A percentile compares a stretch with the other conserved stretches of the same genome.
Conservation (phyloP, 2,329 filamentous ascomycete species). For the Alternaria brassicae region DNA sequence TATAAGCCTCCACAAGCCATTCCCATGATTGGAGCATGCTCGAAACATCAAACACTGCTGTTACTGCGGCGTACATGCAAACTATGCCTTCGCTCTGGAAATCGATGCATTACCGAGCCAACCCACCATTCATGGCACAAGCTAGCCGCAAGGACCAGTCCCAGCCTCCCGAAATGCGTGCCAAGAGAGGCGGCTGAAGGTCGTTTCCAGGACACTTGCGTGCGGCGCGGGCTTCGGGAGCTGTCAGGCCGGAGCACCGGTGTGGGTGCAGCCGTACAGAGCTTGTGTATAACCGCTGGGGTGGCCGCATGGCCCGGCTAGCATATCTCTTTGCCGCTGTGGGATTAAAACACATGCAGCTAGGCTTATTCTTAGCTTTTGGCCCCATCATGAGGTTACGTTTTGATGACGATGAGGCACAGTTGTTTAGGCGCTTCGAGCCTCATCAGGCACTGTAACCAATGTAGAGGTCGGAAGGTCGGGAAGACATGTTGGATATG, state of each 20-base stretch:
- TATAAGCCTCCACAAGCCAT: constrained; percentile 18
- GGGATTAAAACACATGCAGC: constrained; percentile 30
- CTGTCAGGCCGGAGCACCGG: constrained; percentile 29
- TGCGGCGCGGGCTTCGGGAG: constrained; percentile 32
- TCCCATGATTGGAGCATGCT: constrained; percentile 22
- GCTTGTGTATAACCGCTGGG: constrained; percentile 37
- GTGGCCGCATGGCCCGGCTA: constrained; percentile 28
- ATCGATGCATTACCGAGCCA: constrained; percentile 26
- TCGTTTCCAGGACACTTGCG: constrained; percentile 24
- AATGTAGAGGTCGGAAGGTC: constrained; percentile 4
- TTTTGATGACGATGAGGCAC: constrained; percentile 33
- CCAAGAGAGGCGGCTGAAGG: constrained; percentile 42
- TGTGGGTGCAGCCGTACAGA: constrained; percentile 35
- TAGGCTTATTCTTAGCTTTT: constrained; percentile 35
- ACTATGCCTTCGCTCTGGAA: constrained; percentile 32
- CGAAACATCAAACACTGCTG: constrained; percentile 34
- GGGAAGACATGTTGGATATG: constrained; percentile 17
- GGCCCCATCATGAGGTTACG: constrained; percentile 33
- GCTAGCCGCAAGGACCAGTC: constrained; percentile 32
- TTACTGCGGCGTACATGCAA: constrained; percentile 34
- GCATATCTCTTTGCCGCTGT: constrained; percentile 32
- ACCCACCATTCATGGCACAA: constrained; percentile 34
- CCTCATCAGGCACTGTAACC: constrained; percentile 25
- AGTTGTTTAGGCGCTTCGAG: constrained; percentile 34
- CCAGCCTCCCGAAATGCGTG: constrained; percentile 27